Conservation (phyloP, 768 basidiomycete species). For the Russula vinacea region DNA sequence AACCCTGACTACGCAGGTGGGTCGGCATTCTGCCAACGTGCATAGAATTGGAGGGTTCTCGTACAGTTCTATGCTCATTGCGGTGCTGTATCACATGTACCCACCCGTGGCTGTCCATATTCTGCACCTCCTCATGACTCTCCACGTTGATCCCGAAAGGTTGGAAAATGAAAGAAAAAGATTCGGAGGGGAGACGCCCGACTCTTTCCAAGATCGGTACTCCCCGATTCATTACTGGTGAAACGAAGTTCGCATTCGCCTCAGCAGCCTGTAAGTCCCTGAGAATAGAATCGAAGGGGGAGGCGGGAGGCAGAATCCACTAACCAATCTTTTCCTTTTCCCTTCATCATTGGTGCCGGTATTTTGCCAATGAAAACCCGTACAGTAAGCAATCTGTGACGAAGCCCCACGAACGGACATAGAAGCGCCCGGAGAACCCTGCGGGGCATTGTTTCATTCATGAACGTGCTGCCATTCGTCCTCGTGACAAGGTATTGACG, state of each 20-base stretch:
- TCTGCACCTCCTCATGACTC: not conserved
- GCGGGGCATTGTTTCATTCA: not conserved
- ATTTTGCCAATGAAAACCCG: constrained; percentile 7
- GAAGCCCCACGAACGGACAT: not conserved
- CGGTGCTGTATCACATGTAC: not conserved
- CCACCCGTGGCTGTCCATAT: not conserved
- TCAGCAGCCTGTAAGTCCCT: not conserved
- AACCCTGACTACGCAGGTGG: not conserved
- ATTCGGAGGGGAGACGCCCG: not conserved
- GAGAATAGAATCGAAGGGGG: not conserved
- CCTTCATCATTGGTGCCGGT: not conserved
- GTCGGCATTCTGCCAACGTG: not conserved
- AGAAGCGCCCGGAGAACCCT: not conserved
- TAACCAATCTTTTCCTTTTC: not conserved
- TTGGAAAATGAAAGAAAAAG: not conserved
- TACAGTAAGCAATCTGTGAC: not conserved
- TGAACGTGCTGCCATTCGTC: constrained; percentile 11
- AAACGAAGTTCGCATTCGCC: not conserved
- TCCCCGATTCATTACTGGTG: not conserved
- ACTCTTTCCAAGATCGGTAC: not conserved
- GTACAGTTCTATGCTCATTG: not conserved
- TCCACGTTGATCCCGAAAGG: not conserved
- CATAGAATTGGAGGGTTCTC: not conserved
- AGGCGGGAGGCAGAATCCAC: not conserved
- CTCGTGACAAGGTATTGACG: not conserved